These are phyloP conservation scores for Ormosia semicastrata DNA, from an alignment of 306 rosid species.

Conservation along the genomic window DNA sequence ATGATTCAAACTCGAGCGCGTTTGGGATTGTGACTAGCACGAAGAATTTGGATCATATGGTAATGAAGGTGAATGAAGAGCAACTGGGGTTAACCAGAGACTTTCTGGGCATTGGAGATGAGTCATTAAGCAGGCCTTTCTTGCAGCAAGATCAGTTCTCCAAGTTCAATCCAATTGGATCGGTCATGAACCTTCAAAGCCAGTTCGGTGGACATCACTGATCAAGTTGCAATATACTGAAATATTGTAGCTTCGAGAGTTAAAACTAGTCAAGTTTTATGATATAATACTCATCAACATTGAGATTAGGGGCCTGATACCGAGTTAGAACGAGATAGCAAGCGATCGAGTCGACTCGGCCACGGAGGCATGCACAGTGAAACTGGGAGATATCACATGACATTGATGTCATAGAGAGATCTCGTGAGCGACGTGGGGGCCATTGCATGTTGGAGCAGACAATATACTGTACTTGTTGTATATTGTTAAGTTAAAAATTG, in stretches of 20 bases:
- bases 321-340: constrained; percentile 22
- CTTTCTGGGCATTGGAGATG: constrained; percentile 76
- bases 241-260: too few relatives aligned
- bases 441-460: constrained; percentile 48
- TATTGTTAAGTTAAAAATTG: neutral
- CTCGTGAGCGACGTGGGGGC: constrained; percentile 30
- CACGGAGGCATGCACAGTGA: constrained; percentile 27
- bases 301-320: neutral
- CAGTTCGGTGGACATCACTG: constrained; percentile 17
- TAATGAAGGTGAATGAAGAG: neutral
- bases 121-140: constrained; percentile 30
- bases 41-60: neutral
- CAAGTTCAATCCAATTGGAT: constrained; percentile 44
- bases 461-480: neutral
- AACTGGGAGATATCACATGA: constrained; percentile 1
- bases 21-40: neutral
- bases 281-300: neutral
- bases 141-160: constrained; percentile 45
- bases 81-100: constrained; percentile 70
- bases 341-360: constrained; percentile 30
- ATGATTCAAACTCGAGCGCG: neutral
- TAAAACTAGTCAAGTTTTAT: neutral
- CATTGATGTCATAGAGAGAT: constrained; percentile 9
- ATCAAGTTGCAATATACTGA: too few relatives aligned
- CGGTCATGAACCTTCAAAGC: constrained; percentile 40